These are phyloP conservation scores for Colletotrichum lentis DNA, from an alignment of 2,329 filamentous ascomycete species.

Conservation along the genomic window DNA sequence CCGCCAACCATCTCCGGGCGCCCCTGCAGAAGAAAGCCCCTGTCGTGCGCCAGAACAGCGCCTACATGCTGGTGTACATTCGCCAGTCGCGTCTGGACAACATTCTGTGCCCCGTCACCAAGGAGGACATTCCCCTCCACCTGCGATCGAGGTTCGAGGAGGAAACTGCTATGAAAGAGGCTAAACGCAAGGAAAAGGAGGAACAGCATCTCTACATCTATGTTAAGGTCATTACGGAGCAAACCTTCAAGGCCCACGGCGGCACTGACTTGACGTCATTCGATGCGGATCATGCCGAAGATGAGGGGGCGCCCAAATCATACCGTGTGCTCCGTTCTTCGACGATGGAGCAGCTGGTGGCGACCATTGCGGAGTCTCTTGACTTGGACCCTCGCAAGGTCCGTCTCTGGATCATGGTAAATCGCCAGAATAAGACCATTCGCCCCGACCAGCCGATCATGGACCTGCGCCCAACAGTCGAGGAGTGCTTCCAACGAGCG, in stretches of 20 bases:
- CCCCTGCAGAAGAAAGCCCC: constrained; percentile 64
- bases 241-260: constrained; percentile 81
- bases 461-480: constrained; percentile 78
- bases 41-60: constrained; percentile 76
- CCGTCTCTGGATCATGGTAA: constrained; percentile 96
- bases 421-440: constrained; percentile 95
- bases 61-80: constrained; percentile 99
- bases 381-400: constrained; percentile 73
- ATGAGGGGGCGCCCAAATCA: constrained; percentile 73
- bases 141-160: constrained; percentile 76
- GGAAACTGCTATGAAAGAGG: constrained; percentile 79
- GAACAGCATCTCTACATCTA: constrained; percentile 94
- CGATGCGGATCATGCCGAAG: constrained; percentile 65
- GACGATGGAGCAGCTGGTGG: constrained; percentile 77
- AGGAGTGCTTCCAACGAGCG: constrained; percentile 68
- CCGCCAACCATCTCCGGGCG: constrained; percentile 54
- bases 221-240: constrained; percentile 81
- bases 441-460: constrained; percentile 87
- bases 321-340: constrained; percentile 80
- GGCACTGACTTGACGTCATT: constrained; percentile 83
- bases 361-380: constrained; percentile 74
- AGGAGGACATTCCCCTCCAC: constrained; percentile 81
- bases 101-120: constrained; percentile 78
- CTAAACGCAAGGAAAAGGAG: constrained; percentile 84
- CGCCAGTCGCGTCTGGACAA: constrained; percentile 85